A percentile compares a stretch with the other conserved stretches of the same genome.
These are phyloP conservation scores for Eurotiales sp. DNA, from an alignment of 2,329 filamentous ascomycete genomes.

Conservation along the genomic window DNA sequence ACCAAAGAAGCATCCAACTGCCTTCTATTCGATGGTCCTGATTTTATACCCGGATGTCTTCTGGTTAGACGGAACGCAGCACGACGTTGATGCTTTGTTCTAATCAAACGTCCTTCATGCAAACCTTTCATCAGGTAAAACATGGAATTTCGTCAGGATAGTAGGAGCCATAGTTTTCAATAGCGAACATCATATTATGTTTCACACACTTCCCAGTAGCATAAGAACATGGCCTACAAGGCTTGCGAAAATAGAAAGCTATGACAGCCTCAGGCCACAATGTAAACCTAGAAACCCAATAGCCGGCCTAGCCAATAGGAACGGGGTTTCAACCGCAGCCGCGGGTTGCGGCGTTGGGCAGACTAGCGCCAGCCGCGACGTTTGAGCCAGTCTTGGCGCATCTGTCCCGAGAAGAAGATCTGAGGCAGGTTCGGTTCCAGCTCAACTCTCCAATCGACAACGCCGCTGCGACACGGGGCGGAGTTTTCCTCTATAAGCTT, in stretches of 20 bases:
- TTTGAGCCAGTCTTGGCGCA: constrained; percentile 9
- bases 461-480: neutral
- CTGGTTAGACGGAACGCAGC: neutral
- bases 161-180: too few species aligned
- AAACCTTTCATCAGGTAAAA: neutral
- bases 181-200: too few species aligned
- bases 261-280: neutral
- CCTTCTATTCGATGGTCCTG: constrained; percentile 29
- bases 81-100: neutral
- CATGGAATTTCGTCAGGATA: neutral
- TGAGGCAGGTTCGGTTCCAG: neutral
- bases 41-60: neutral
- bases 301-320: constrained; percentile 3
- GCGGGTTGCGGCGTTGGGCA: neutral
- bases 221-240: too few species aligned
- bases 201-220: too few species aligned
- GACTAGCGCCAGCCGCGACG: constrained; percentile 12
- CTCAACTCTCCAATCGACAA: neutral
- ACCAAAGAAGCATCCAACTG: constrained; percentile 41
- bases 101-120: neutral
- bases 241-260: too few species aligned
- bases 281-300: neutral
- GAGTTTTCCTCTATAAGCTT: constrained; percentile 11
- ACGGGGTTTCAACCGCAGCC: too few species aligned
- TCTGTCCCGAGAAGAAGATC: constrained; percentile 4